A percentile compares a stretch with the other conserved stretches of the same genome.
Conservation (phyloP, 1,284 basidiomycete genomes). For the Trametes pubescens region DNA sequence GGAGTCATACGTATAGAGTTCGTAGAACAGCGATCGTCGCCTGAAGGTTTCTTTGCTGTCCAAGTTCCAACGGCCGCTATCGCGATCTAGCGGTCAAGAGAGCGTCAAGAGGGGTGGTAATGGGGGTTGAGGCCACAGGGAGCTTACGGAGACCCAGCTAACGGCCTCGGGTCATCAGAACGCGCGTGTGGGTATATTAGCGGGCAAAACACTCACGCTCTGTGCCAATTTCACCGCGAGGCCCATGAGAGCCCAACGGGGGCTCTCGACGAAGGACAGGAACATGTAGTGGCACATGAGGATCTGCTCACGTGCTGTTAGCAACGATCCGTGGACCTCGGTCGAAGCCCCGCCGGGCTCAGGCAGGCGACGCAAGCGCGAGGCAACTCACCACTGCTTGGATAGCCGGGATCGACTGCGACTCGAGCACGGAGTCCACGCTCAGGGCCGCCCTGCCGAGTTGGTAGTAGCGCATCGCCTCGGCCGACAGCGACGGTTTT, state of each 20-base stretch:
- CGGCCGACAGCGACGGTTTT: conserved; percentile 54
- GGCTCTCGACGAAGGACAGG: conserved; percentile 66
- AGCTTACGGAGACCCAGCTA: conserved; percentile 73
- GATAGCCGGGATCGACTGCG: conserved; percentile 66
- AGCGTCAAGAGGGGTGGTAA: conserved; percentile 7
- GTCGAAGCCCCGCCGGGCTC: conserved; percentile 13
- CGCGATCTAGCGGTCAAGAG: conserved; percentile 56
- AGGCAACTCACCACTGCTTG: conserved; percentile 63
- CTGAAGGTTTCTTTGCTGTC: conserved; percentile 64
- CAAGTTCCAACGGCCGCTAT: conserved; percentile 73
- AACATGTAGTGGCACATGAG: conserved; percentile 79
- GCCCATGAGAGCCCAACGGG: conserved; percentile 74
- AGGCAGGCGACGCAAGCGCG: conserved; percentile 1
- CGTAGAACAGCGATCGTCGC: conserved; percentile 69
- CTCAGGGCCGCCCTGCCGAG: conserved; percentile 65
- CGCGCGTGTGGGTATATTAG: conserved; percentile 8
- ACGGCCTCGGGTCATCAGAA: conserved; percentile 27
- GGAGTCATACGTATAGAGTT: conserved; percentile 71
- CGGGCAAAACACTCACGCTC: conserved; percentile 56
- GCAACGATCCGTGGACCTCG: conserved; percentile 44
- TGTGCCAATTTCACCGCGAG: conserved; percentile 72
- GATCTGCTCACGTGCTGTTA: conserved; percentile 50
- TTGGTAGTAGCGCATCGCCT: conserved; percentile 65
- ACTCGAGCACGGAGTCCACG: conserved; percentile 68
- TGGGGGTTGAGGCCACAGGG: conserved; percentile 16